phyloP scores from a whole-genome alignment of 2,329 filamentous ascomycete genomes.

The Aspergillus hiratsukae region DNA sequence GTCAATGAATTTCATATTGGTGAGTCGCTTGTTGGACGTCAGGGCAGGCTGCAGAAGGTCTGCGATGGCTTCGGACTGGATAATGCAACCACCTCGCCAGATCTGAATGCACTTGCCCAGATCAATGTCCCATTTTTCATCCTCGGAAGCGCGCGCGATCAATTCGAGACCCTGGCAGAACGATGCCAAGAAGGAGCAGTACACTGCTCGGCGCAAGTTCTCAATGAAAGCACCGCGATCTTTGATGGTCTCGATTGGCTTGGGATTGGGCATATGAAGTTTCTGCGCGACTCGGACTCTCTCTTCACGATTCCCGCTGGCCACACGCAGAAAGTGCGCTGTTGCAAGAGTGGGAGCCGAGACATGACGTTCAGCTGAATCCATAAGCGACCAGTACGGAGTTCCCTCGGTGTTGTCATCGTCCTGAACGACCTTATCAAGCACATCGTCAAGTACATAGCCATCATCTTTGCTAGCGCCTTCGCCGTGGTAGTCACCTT shows the following conservation, averaged over 20 bases:
- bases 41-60: conserved; percentile 49
- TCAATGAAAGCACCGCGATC: conserved; percentile 49
- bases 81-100: conserved; percentile 68
- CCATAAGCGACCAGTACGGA: conserved; percentile 60
- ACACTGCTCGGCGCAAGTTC: conserved; percentile 57
- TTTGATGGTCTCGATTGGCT: conserved; percentile 25
- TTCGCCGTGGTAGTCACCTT: conserved; percentile 32
- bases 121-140: conserved; percentile 54
- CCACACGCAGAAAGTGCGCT: conserved; percentile 60
- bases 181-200: conserved; percentile 56
- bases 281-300: conserved; percentile 50
- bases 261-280: conserved; percentile 40
- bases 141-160: conserved; percentile 54
- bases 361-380: conserved; percentile 59
- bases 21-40: conserved; percentile 22
- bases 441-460: conserved; percentile 57
- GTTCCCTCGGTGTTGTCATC: conserved; percentile 64
- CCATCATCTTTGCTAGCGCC: conserved; percentile 31
- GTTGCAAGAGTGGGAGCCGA: conserved; percentile 60
- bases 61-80: conserved; percentile 62
- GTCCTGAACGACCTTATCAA: conserved; percentile 69
- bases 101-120: conserved; percentile 46
- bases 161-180: conserved; percentile 65
- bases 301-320: conserved; percentile 58
- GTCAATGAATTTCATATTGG: conserved; percentile 39